A percentile compares a stretch with the other conserved stretches of the same genome.
These are phyloP conservation scores for Russula compacta DNA, from an alignment of 768 basidiomycete genomes.

Conservation along the genomic window DNA sequence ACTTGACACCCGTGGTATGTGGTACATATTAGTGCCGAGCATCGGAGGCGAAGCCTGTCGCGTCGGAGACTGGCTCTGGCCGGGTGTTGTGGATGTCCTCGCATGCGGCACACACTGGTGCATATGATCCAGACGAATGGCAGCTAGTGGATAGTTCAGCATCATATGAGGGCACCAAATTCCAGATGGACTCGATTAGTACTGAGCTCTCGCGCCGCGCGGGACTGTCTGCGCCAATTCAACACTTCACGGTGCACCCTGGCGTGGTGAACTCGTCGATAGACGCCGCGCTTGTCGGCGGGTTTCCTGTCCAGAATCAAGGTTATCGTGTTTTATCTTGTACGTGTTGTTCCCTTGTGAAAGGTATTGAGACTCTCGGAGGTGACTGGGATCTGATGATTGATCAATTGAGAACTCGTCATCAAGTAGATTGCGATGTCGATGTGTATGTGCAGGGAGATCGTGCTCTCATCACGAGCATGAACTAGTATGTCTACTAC, in stretches of 20 bases:
- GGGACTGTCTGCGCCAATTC: too few relatives aligned
- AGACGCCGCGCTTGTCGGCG: too few relatives aligned
- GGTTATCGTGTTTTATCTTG: conserved; percentile 19
- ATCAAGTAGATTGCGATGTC: too few relatives aligned
- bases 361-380: too few relatives aligned
- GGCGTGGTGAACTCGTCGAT: too few relatives aligned
- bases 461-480: too few relatives aligned
- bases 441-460: too few relatives aligned
- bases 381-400: too few relatives aligned
- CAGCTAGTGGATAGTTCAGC: conserved; percentile 52
- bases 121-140: conserved; percentile 59
- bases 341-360: conserved; percentile 27
- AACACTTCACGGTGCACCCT: too few relatives aligned
- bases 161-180: conserved; percentile 31
- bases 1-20: background rate
- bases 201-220: conserved; percentile 34
- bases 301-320: conserved; percentile 30
- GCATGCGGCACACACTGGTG: conserved; percentile 46
- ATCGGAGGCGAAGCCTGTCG: conserved; percentile 44
- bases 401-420: too few relatives aligned
- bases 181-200: conserved; percentile 17
- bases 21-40: conserved; percentile 49
- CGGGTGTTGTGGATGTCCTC: conserved; percentile 80
- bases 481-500: conserved; percentile 8
- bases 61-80: conserved; percentile 36